A percentile compares a stretch with the other conserved stretches of the same genome.
Evolutionary conservation across 1,284 basidiomycete genomes (phyloP).

Genomic region (Neonothopanus nambi): DNA sequence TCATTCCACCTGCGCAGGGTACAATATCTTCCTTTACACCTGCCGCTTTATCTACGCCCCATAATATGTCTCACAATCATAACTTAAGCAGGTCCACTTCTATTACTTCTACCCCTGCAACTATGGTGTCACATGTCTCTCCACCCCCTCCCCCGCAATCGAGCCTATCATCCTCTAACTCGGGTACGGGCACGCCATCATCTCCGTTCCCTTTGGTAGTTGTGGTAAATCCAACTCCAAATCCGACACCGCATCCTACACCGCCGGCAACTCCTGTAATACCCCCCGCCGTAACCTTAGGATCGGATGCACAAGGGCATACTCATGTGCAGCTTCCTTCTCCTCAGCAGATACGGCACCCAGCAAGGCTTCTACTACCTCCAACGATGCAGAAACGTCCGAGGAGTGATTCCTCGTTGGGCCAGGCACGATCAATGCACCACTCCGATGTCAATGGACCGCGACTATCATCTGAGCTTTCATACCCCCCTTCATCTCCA

Average conservation of each 20-base stretch:
- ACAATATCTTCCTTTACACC: neutral
- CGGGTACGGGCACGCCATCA: constrained; percentile 1
- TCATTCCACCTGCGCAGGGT: constrained; percentile 8
- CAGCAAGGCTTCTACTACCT: neutral
- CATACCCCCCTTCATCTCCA: neutral
- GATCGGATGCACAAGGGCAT: constrained; percentile 1
- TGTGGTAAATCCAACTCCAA: constrained; percentile 14
- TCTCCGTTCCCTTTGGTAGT: constrained; percentile 11
- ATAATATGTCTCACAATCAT: neutral
- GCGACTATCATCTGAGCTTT: neutral
- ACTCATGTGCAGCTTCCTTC: constrained; percentile 1
- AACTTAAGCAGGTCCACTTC: neutral
- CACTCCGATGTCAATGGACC: no score
- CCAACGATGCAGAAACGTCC: neutral
- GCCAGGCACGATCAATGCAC: no score
- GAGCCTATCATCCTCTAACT: constrained; percentile 2
- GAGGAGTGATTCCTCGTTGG: no score
- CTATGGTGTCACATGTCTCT: constrained; percentile 1
- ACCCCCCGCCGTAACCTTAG: neutral
- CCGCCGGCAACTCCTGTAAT: constrained; percentile 14
- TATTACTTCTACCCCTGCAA: no score
- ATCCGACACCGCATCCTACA: constrained; percentile 13
- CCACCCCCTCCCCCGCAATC: neutral
- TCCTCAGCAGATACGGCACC: neutral
- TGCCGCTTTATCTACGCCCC: neutral